Evolutionary conservation across 2,329 filamentous ascomycete species (phyloP), one percentile per base, ranked within the genome.

Genomic region (Fulvia fulva): DNA sequence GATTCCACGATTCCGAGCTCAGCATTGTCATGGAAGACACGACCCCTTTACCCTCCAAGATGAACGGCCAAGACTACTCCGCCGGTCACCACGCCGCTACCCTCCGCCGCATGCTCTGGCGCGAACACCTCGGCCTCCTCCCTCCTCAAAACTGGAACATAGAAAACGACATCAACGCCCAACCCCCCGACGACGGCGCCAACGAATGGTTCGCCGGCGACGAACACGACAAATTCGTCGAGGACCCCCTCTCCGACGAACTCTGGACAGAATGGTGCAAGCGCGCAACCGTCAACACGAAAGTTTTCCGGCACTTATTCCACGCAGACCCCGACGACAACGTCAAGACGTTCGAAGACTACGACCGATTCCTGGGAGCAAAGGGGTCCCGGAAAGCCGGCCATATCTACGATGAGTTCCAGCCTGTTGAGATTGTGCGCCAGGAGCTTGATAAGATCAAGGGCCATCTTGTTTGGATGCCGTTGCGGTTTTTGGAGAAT

Each of bases 381-480:
- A 89, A 65, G 44, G 67, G 63, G 51, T 66, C 75, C 11, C 71
- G 77, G 61, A 94, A 90, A 73, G 78, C 91, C 2, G 93, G 94
- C 0, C 94, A 97, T 74, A 81, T 97, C 59, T 96, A 89, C 68
- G 91, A 95, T 71, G 84, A 84, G 58, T 90, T 88, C 74, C 82
- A 88, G 72, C 87, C 89, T 0, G 83, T 86, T 0, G 80, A 86
- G 23, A 87, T 95, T 56, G 85, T 94, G 6, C 82, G 89, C 16
- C 73, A 81, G 64, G 91, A 93, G 73, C 78, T 97, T 51, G 86
- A 91, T 67, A 81, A 87, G 69, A 85, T 97, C 65, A 67, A 67
- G 76, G 93, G 93, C 0, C 93, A 97, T 77, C 74, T 97, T 43
- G 93, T 97, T 6, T 95, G 90, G 90, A 93, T 96, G 87, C 91